Base-by-base conservation (phyloP, 2,329 filamentous ascomycete genomes). In the Colletotrichum limetticola region DNA sequence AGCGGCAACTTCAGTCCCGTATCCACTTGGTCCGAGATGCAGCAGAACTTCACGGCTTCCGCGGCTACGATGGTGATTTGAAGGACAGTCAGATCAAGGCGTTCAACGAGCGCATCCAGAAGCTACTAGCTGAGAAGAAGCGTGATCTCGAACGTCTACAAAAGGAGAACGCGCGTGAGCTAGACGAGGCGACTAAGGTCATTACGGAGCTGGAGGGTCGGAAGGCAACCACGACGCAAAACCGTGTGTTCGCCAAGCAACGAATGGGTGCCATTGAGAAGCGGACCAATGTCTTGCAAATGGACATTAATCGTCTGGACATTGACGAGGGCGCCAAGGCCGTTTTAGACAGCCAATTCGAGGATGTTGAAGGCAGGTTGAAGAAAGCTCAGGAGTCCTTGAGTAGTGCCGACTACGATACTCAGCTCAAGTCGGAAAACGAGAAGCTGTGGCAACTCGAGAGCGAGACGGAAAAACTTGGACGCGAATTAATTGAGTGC, bases 321-420 rank as follows among this genome's bases (percentile, higher is more conserved):
- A 88, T 95, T 35, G 96, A 99, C 77, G 96, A 98, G 83, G 95
- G 95, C 4, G 90, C 90, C 37, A 94, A 94, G 80, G 93, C 93
- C 30, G 86, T 94, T 4, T 86, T 98, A 7, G 93, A 97, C 77
- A 90, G 91, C 19, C 92, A 93, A 66, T 89, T 94, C 61, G 89
- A 91, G 49, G 93, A 97, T 52, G 87, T 94, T 0, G 89, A 93
- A 73, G 84, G 85, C 22, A 89, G 88, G 42, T 86, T 97, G 19
- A 83, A 88, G 59, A 87, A 88, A 66, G 87, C 90, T 4, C 92
- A 91, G 74, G 85, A 89, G n/a, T 89, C 92, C 1, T 88, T 92
- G 61, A 88, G 91, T 46, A 84, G 83, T 22, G 88, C 91, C 12
- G 88, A 91, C 14, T 94, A 92, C 85, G 95, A 98, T 74, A 85